phyloP scores from a whole-genome alignment of 139 green algal genomes.

The Tetradesmus obliquus region DNA sequence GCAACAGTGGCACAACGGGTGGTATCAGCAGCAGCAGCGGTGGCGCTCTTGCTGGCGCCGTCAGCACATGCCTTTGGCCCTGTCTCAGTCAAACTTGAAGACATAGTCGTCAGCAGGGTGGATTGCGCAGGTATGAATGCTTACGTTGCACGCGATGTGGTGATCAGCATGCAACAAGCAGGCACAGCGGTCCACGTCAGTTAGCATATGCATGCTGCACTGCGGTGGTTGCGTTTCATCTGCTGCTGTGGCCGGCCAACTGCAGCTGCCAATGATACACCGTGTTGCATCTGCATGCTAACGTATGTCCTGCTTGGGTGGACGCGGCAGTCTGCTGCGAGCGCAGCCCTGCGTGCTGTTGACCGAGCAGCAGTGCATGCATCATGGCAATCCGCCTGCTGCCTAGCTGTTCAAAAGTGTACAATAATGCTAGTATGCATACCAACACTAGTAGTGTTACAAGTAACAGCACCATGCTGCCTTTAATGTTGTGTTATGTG shows the following conservation, averaged over 20 bases:
- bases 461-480: too few relatives aligned
- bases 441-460: background rate
- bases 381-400: too few relatives aligned
- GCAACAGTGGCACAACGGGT: background rate
- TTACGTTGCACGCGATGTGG: background rate
- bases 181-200: background rate
- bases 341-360: background rate
- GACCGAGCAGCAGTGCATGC: background rate
- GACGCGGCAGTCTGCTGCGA: too few relatives aligned
- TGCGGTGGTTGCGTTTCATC: background rate
- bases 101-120: background rate
- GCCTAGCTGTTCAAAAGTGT: too few relatives aligned
- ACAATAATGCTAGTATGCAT: too few relatives aligned
- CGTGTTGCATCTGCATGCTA: too few relatives aligned
- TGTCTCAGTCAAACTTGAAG: constrained; percentile 32
- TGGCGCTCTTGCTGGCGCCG: background rate
- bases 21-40: constrained; percentile 30
- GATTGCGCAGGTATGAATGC: constrained; percentile 20
- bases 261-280: too few relatives aligned
- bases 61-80: constrained; percentile 39
- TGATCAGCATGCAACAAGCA: background rate
- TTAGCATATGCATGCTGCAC: background rate
- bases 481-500: background rate
- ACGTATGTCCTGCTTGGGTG: too few relatives aligned
- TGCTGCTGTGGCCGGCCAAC: background rate